Evolutionary conservation across 176 grass and related monocot species (phyloP).

Genomic region (Cocos nucifera): DNA sequence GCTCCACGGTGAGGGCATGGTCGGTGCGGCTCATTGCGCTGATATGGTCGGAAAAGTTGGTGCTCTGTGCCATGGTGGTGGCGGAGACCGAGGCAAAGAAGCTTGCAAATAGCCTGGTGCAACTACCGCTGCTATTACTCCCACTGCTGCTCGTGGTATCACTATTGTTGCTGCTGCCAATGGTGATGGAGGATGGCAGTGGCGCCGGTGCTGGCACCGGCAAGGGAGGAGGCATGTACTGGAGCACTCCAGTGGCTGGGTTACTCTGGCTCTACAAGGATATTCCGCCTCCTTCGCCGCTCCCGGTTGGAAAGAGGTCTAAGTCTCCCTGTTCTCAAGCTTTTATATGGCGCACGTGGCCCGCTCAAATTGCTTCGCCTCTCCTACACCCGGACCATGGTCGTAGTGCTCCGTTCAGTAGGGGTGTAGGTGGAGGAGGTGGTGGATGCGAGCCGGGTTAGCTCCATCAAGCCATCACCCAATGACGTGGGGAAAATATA

Average conservation of each 20-base stretch:
- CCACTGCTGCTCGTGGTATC: conserved; percentile 17
- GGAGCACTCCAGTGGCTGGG: conserved; percentile 12
- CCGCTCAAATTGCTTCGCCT: background rate
- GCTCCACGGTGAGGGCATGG: conserved; percentile 19
- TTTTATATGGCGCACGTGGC: too few relatives aligned
- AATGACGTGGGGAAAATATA: background rate
- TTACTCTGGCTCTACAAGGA: conserved; percentile 53
- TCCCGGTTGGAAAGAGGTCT: too few relatives aligned
- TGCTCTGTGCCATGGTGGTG: conserved; percentile 13
- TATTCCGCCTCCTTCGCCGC: background rate
- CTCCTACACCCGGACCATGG: conserved; percentile 16
- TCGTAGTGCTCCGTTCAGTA: conserved; percentile 3
- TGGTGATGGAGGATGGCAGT: too few relatives aligned
- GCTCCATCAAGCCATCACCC: conserved; percentile 1
- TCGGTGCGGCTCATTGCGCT: conserved; percentile 9
- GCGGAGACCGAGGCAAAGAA: conserved; percentile 54
- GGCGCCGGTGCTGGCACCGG: too few relatives aligned
- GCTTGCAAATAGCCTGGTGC: conserved; percentile 45
- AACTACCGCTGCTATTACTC: conserved; percentile 16
- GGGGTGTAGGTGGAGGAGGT: conserved; percentile 5
- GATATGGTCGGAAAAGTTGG: conserved; percentile 21
- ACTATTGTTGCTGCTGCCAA: conserved; percentile 3
- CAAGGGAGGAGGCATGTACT: conserved; percentile 23
- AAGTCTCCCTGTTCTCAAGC: too few relatives aligned
- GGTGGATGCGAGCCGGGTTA: background rate